A percentile compares a stretch with the other conserved stretches of the same genome.
Conservation (phyloP, 2,329 filamentous ascomycete species). For the Claviceps sorghi region DNA sequence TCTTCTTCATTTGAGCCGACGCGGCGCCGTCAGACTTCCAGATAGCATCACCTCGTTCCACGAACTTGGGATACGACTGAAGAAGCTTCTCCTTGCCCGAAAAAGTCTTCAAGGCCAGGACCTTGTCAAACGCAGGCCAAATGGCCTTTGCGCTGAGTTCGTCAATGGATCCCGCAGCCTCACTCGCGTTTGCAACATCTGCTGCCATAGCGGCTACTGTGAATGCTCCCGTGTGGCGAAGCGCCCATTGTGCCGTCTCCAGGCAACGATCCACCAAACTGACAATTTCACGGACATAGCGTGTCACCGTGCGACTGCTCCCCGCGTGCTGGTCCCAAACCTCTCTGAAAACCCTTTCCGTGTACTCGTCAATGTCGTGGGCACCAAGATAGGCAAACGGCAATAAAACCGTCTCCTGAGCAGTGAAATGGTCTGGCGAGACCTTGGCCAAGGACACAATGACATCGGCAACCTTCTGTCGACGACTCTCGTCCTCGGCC, state of each 20-base stretch:
- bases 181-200: slow-evolving; percentile 46
- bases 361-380: slow-evolving; percentile 70
- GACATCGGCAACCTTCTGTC: slow-evolving; percentile 70
- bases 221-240: slow-evolving; percentile 78
- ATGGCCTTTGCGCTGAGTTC: slow-evolving; percentile 45
- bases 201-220: slow-evolving; percentile 60
- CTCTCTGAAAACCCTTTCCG: slow-evolving; percentile 63
- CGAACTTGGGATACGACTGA: slow-evolving; percentile 64
- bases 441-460: slow-evolving; percentile 70
- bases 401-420: slow-evolving; percentile 58
- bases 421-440: slow-evolving; percentile 75
- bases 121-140: slow-evolving; percentile 75
- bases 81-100: slow-evolving; percentile 79
- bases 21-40: slow-evolving; percentile 39
- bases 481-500: slow-evolving; percentile 60
- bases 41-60: slow-evolving; percentile 45
- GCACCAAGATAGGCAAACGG: slow-evolving; percentile 82
- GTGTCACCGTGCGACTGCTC: slow-evolving; percentile 62
- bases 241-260: slow-evolving; percentile 70
- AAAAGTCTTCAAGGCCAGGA: slow-evolving; percentile 80
- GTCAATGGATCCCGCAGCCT: slow-evolving; percentile 43
- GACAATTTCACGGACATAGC: slow-evolving; percentile 76
- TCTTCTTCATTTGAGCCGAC: slow-evolving; percentile 59
- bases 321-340: slow-evolving; percentile 89
- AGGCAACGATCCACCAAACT: slow-evolving; percentile 52